Evolutionary conservation across 495 filamentous ascomycete genomes (phyloP).

Genomic region (Aspergillus sclerotiicarbonarius): DNA sequence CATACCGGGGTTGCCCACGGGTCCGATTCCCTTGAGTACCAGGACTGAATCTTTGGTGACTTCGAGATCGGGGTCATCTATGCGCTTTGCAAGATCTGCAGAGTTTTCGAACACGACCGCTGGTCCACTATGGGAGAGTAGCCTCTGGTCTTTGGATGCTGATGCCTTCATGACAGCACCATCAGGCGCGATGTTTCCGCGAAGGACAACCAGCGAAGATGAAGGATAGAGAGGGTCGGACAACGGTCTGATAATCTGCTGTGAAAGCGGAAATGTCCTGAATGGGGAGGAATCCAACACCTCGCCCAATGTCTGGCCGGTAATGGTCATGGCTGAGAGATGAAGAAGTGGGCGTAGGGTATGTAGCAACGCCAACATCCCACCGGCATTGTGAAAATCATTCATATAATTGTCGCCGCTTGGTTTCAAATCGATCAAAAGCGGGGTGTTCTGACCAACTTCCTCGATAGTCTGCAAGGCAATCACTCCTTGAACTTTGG

Average conservation of each 20-base stretch:
- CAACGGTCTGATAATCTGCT: conserved; percentile 52
- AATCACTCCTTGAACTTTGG: conserved; percentile 52
- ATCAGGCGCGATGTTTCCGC: conserved; percentile 55
- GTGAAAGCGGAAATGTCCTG: conserved; percentile 32
- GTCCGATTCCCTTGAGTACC: conserved; percentile 60
- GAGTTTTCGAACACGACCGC: conserved; percentile 61
- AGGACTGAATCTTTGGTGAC: conserved; percentile 55
- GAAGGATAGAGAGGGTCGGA: conserved; percentile 51
- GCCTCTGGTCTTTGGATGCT: conserved; percentile 51
- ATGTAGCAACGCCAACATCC: conserved; percentile 59
- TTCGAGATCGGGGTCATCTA: conserved; percentile 54
- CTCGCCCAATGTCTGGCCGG: conserved; percentile 57
- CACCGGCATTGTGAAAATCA: conserved; percentile 67
- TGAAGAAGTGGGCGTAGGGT: conserved; percentile 56
- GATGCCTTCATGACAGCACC: conserved; percentile 66
- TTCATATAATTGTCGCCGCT: conserved; percentile 70
- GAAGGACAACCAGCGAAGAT: conserved; percentile 54
- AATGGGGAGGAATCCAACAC: conserved; percentile 48
- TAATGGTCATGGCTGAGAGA: conserved; percentile 56
- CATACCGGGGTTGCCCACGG: conserved; percentile 66
- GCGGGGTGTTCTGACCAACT: conserved; percentile 58
- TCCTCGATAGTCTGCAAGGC: conserved; percentile 58
- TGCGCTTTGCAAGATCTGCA: conserved; percentile 54
- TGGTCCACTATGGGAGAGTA: conserved; percentile 52
- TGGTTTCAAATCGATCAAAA: conserved; percentile 66